Evolutionary conservation across 768 basidiomycete genomes (phyloP), one percentile per base, ranked within the genome.

Genomic region (Russula dissimulans): DNA sequence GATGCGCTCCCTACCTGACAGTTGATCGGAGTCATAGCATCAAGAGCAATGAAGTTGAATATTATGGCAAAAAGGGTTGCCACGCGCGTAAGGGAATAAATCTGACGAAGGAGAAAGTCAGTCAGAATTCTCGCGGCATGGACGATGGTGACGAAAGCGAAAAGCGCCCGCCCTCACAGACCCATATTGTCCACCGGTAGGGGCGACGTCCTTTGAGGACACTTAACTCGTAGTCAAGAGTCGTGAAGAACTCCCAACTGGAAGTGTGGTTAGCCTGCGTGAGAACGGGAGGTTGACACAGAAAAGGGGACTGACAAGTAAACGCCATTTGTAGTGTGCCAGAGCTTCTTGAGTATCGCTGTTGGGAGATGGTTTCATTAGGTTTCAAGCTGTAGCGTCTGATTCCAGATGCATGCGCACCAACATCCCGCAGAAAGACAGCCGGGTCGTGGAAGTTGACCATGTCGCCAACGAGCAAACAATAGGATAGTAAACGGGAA

Each of bases 121-220:
- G 38, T 39, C 38, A 3, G 3, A n/a, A 26, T 8, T 41, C 4
- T 8, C 39, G 39, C 36, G 4, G 11, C 11, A 5, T 22, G 12
- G 45, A 9, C 34, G 34, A 7, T 7, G 34, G 34, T 10, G 34
- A 36, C 34, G 12, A 14, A 12, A 14, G 14, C 15, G 6, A 12
- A 11, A 4, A 15, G 11, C 18, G 50, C 7, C 36, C 4, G 49
- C 34, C 2, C 4, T 5, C 12, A 53, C 53, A 1, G 5, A 60
- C 59, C 53, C 47, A 60, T 56, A 60, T 56, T 10, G 59, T 34
- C 59, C 59, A 55, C 14, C 47, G 41, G 42, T 60, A 60, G 1
- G 46, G 22, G 7, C 53, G 59, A 42, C 31, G 59, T 11, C 39
- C 31, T 22, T 29, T 12, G 32, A 60, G 17, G 14, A 54, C 14